Percentiles rank a stretch among this genome's conserved stretches.
Conservation (phyloP, 2,329 filamentous ascomycete genomes). For the Apiospora koreana region DNA sequence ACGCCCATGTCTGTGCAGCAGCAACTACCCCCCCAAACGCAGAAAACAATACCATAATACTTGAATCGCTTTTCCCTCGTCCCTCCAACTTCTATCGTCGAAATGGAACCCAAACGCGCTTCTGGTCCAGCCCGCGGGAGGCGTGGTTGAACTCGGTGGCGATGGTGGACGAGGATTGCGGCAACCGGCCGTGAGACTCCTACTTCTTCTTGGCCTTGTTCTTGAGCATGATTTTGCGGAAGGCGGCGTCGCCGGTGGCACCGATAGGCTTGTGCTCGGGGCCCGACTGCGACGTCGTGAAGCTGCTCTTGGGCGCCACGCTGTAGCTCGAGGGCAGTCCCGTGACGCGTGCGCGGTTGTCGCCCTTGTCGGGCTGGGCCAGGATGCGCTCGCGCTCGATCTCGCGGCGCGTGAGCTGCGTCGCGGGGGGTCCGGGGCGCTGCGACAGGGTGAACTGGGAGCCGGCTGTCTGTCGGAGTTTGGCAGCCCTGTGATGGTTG, state of each 20-base stretch:
- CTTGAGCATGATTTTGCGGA: constrained; percentile 66
- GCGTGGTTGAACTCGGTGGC: not conserved
- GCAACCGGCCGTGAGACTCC: not conserved
- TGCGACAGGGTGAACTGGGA: constrained; percentile 53
- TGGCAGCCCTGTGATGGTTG: constrained; percentile 51
- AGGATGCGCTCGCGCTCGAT: constrained; percentile 60
- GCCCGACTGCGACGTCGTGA: constrained; percentile 48
- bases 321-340: constrained; percentile 59
- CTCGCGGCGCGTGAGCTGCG: constrained; percentile 36
- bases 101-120: too few species aligned
- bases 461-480: constrained; percentile 46
- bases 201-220: constrained; percentile 49
- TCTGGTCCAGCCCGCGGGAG: not conserved
- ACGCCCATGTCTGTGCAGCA: too few species aligned
- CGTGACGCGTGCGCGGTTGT: constrained; percentile 58
- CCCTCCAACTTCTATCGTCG: too few species aligned
- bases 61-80: too few species aligned
- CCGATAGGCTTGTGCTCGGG: constrained; percentile 62
- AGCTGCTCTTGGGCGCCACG: constrained; percentile 63
- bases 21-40: too few species aligned
- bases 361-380: constrained; percentile 49
- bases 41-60: too few species aligned
- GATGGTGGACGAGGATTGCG: not conserved
- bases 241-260: constrained; percentile 64
- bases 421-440: constrained; percentile 34